Base-by-base conservation (phyloP, 352 stramenopile species). In the Phytopythium sindhum region DNA sequence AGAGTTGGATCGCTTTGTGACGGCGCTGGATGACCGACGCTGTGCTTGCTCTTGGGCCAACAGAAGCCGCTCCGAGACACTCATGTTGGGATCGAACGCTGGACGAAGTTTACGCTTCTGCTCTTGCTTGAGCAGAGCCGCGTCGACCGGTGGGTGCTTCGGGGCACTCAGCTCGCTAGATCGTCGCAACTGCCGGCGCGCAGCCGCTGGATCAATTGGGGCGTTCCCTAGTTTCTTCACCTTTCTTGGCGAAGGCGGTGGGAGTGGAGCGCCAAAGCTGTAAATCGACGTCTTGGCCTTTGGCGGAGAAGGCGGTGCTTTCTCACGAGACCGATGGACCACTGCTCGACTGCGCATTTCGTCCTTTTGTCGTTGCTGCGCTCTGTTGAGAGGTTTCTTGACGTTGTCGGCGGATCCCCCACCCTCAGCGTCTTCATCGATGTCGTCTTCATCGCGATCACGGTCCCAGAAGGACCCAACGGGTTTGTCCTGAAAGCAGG, bases 361-460 rank as follows among this genome's bases (percentile, higher is more conserved):
- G 35, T 94, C 86, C 52, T 81, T 85, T 35, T 87, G 73, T 14
- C 80, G 77, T 44, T 94, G 86, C 29, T 89, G 68, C 24, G 84
- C 70, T 48, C 82, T 70, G 33, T 70, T 88, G 0, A 87, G 60
- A 5, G 59, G 66, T 19, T 80, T 86, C 21, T 72, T 74, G 0
- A 62, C 66, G 14, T 54, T 58, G 5, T 70, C 63, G 21, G 29
- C 53, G 2, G 61, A 55, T 6, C 47, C 28, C 21, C 15, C 21
- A 1, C 9, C 21, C 8, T 80, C 67, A 15, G 57, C 63, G 19
- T 76, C 69, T 15, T 72, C 66, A 21, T 79, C 71, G 52, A 74
- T 69, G 47, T 84, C 68, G 26, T 66, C 56, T 44, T 57, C 57
- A 52, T 71, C 66, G 56, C 68, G 72, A 53, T 67, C 65, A 59